Evolutionary conservation across 768 basidiomycete species (phyloP).

Genomic region (Naganishia friedmannii): DNA sequence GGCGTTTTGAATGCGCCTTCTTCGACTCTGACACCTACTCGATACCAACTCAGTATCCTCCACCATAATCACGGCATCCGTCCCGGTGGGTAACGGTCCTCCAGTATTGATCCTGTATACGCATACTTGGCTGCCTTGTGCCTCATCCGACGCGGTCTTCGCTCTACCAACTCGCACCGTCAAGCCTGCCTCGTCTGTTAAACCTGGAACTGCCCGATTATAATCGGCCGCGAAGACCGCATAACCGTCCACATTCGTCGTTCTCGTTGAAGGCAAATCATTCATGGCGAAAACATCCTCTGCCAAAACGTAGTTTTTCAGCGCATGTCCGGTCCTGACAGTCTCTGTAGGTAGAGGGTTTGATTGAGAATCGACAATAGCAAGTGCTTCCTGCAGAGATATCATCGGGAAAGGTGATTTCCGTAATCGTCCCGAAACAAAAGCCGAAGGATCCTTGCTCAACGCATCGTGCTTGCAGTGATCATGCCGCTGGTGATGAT

Average conservation of each 20-base stretch:
- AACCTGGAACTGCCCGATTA: not conserved
- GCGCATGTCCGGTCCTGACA: slow-evolving; percentile 53
- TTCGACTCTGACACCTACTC: slow-evolving; percentile 4
- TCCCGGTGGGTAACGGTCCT: slow-evolving; percentile 69
- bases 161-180: slow-evolving; percentile 30
- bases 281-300: slow-evolving; percentile 68
- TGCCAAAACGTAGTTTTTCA: slow-evolving; percentile 71
- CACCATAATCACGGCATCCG: slow-evolving; percentile 85
- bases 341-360: slow-evolving; percentile 28
- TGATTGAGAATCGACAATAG: slow-evolving; percentile 57
- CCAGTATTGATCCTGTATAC: slow-evolving; percentile 82
- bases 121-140: not conserved
- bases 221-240: slow-evolving; percentile 55
- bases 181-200: slow-evolving; percentile 3
- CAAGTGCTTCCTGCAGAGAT: slow-evolving; percentile 65
- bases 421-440: slow-evolving; percentile 67
- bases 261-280: slow-evolving; percentile 63
- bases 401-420: slow-evolving; percentile 74
- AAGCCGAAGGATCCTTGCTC: slow-evolving; percentile 55
- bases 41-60: slow-evolving; percentile 72
- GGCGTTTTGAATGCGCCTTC: not conserved
- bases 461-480: slow-evolving; percentile 57
- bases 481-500: slow-evolving; percentile 45
- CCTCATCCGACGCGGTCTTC: not conserved
- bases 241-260: slow-evolving; percentile 87